phyloP scores from a whole-genome alignment of 2,329 filamentous ascomycete species.

The Cladosporium sp. region DNA sequence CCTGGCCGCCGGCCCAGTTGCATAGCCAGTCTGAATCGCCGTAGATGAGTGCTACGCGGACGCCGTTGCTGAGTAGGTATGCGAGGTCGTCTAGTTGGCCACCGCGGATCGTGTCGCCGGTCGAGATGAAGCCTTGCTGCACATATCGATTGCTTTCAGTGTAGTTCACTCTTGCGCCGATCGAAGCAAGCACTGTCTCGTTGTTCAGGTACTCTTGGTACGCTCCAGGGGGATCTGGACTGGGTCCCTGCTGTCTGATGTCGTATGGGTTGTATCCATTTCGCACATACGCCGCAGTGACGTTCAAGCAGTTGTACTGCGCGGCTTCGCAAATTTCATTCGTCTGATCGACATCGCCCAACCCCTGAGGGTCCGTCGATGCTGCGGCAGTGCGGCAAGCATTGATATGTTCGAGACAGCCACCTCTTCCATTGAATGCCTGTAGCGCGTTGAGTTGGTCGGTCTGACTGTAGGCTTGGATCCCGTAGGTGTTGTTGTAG shows the following conservation, averaged over 20 bases:
- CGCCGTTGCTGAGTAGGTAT: constrained; percentile 35
- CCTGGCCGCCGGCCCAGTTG: constrained; percentile 68
- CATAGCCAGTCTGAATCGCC: constrained; percentile 51
- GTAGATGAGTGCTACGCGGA: constrained; percentile 64
- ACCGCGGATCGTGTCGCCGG: constrained; percentile 41
- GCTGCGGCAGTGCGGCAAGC: constrained; percentile 30
- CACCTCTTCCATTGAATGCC: constrained; percentile 38
- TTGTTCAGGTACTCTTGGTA: constrained; percentile 48
- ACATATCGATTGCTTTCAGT: constrained; percentile 38
- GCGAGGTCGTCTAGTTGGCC: constrained; percentile 36
- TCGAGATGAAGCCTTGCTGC: constrained; percentile 35
- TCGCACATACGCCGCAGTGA: constrained; percentile 18
- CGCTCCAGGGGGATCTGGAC: constrained; percentile 48
- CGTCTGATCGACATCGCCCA: constrained; percentile 28
- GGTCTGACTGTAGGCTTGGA: constrained; percentile 50
- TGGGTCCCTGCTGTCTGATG: constrained; percentile 48
- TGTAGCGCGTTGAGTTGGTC: constrained; percentile 41
- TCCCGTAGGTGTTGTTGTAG: constrained; percentile 60
- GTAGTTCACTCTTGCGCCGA: constrained; percentile 47
- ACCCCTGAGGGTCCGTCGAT: constrained; percentile 29
- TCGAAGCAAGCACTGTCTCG: constrained; percentile 41
- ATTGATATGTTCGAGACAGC: constrained; percentile 24
- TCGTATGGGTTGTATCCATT: constrained; percentile 40
- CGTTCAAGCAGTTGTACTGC: constrained; percentile 20
- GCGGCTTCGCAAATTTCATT: constrained; percentile 25